Conservation (phyloP, 495 filamentous ascomycete genomes). For the Penicillium longicatenatum region DNA sequence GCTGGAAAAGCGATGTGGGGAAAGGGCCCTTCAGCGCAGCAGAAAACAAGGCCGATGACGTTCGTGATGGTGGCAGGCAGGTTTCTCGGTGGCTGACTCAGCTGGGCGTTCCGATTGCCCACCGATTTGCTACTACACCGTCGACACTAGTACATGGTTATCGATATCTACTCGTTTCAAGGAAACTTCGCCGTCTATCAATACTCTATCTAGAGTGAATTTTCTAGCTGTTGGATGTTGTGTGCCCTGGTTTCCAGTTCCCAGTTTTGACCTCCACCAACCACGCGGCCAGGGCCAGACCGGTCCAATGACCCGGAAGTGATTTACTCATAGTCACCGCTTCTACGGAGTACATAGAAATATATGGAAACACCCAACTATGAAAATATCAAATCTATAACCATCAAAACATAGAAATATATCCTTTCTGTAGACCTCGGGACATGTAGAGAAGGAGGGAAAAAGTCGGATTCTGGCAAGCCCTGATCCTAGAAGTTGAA, state of each 20-base stretch:
- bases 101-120: not conserved
- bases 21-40: slow-evolving; percentile 34
- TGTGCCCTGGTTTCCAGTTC: slow-evolving; percentile 3
- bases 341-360: no score
- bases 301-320: slow-evolving; percentile 30
- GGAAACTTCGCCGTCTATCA: not conserved
- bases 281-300: slow-evolving; percentile 24
- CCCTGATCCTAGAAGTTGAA: no score
- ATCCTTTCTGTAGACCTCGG: no score
- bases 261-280: slow-evolving; percentile 4
- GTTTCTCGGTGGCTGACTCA: slow-evolving; percentile 30
- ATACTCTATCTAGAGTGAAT: not conserved
- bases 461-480: no score
- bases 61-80: slow-evolving; percentile 30
- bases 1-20: slow-evolving; percentile 36
- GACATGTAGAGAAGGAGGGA: no score
- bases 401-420: no score
- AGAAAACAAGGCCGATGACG: slow-evolving; percentile 46
- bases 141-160: not conserved
- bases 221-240: not conserved
- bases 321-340: not conserved
- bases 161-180: not conserved
- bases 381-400: no score
- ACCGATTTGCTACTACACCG: not conserved
- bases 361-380: no score